Conservation (phyloP, 768 basidiomycete species). For the Boletus subcaerulescens region DNA sequence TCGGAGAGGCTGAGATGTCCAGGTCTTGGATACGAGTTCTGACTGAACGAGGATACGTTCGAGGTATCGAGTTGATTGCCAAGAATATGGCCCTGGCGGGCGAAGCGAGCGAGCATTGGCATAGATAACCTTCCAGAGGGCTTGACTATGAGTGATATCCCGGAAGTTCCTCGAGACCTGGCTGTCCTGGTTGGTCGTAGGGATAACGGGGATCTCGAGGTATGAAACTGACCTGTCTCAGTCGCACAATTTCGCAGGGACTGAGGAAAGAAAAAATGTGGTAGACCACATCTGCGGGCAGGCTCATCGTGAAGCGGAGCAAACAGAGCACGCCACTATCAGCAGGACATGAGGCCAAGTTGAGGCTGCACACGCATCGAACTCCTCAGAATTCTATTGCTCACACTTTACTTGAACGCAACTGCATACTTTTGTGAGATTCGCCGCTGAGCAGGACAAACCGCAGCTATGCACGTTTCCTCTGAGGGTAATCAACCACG, state of each 20-base stretch:
- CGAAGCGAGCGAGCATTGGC: not conserved
- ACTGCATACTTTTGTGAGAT: too few species aligned
- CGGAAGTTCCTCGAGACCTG: not conserved
- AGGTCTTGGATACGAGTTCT: not conserved
- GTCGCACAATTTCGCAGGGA: not conserved
- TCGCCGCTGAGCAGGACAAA: too few species aligned
- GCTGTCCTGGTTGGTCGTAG: not conserved
- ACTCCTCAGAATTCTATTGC: too few species aligned
- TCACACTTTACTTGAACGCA: too few species aligned
- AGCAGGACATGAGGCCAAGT: too few species aligned
- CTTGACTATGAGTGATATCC: not conserved
- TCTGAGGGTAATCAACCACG: not conserved
- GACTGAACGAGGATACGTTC: not conserved
- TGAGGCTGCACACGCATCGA: too few species aligned
- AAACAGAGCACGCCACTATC: too few species aligned
- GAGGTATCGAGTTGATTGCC: not conserved
- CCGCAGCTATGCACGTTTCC: constrained; percentile 13
- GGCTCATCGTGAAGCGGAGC: not conserved
- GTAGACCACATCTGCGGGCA: not conserved
- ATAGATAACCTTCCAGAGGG: not conserved
- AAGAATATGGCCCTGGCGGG: not conserved
- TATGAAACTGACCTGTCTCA: not conserved
- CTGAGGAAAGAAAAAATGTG: not conserved
- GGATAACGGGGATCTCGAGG: not conserved
- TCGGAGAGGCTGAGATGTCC: not conserved